A percentile compares a stretch with the other conserved stretches of the same genome.
Evolutionary conservation across 2,329 filamentous ascomycete genomes (phyloP).

Genomic region (Alternaria gaisen): DNA sequence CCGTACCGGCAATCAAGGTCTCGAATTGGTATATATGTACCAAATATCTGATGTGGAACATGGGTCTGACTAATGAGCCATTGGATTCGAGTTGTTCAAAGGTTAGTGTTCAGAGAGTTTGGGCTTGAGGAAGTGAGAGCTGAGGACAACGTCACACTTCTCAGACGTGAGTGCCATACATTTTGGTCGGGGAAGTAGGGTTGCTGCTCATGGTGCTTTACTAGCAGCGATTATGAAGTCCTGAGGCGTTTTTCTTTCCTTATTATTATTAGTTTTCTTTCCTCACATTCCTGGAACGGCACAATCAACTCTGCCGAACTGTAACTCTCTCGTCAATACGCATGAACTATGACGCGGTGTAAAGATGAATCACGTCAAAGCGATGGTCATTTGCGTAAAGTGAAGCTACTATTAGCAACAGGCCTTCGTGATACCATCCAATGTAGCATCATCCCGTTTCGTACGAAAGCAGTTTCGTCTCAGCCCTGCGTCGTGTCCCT

Average conservation of each 20-base stretch:
- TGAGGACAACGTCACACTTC: not conserved
- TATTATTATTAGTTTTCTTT: not conserved
- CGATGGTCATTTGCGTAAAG: not conserved
- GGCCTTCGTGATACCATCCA: not conserved
- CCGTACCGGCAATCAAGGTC: constrained; percentile 25
- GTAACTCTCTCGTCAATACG: no score
- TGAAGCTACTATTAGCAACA: not conserved
- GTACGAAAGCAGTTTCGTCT: not conserved
- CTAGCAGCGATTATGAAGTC: not conserved
- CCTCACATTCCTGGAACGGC: not conserved
- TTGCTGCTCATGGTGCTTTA: not conserved
- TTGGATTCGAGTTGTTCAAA: constrained; percentile 56
- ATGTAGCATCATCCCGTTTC: not conserved
- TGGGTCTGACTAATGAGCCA: constrained; percentile 46
- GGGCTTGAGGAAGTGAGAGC: constrained; percentile 15
- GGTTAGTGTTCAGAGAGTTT: constrained; percentile 50
- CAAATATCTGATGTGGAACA: constrained; percentile 53
- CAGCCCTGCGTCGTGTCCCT: not conserved
- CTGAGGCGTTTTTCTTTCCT: not conserved
- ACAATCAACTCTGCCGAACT: not conserved
- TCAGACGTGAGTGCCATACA: not conserved
- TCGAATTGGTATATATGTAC: constrained; percentile 56
- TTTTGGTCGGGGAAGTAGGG: not conserved
- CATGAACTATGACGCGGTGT: no score
- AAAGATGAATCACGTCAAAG: not conserved